Base-by-base conservation (phyloP, 805 yeast species). In the Schizosaccharomyces cryophilus region DNA sequence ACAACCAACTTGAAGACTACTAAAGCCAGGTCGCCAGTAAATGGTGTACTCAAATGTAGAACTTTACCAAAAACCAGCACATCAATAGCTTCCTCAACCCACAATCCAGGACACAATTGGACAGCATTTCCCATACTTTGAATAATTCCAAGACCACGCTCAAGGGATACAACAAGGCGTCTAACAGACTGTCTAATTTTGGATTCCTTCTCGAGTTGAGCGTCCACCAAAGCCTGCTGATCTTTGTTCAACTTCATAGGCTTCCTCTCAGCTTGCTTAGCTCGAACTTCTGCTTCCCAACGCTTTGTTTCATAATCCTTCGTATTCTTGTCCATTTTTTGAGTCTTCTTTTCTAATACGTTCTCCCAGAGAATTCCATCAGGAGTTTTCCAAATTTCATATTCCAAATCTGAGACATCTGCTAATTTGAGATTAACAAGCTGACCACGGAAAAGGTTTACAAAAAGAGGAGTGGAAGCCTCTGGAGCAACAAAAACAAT, bases 11-110 rank as follows among this genome's bases (percentile, higher is more conserved):
- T 62, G 90, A 73, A 60, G 85, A 70, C 60, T 88, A 73, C 66
- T 86, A 90, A 69, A 88, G 96, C 70, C 89, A 96, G 68, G 85
- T 88, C n/a, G 86, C 95, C 72, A 31, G 78, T 84, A 63, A 81
- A 74, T 62, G 84, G 78, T 5, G 73, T 69, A 24, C 80, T 76
- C 5, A 80, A 66, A 38, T 78, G 78, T 19, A 71, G n/a, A 56
- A 68, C 63, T 7, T 69, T 64, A 1, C 80, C 81, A 40, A 79
- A 68, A 2, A 81, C 65, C 15, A 69, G 61, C 42, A 72, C 69
- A 9, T 73, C 67, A 1, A 83, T 77, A 0, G 93, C 83, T 30
- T 76, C 73, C 0, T 89, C 84, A 66, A 79, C 84, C 97, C 97
- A 90, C 40, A 66, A 63, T 1, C 74, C 68, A 54, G 78, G 71